Evolutionary conservation across 2,329 filamentous ascomycete genomes (phyloP).

Genomic region (Penicillium occitanis): DNA sequence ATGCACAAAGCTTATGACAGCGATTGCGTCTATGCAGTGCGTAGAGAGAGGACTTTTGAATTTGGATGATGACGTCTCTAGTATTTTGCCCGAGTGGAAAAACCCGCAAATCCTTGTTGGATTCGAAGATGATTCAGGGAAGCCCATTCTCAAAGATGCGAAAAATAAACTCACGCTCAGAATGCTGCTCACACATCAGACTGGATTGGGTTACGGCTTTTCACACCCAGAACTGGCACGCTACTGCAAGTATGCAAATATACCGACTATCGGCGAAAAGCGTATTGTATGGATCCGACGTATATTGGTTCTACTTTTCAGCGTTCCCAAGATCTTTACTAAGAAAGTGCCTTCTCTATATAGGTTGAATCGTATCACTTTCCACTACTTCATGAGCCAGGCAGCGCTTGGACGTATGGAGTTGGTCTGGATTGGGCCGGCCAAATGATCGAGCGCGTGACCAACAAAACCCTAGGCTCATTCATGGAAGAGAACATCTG

Average conservation of each 20-base stretch:
- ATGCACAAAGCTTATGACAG: constrained; percentile 8
- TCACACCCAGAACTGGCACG: not conserved
- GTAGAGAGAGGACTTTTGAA: constrained; percentile 11
- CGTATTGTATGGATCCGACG: not conserved
- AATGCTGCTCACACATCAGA: constrained; percentile 13
- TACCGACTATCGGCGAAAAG: not conserved
- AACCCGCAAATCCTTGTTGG: not conserved
- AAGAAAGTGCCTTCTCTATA: not conserved
- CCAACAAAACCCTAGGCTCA: constrained; percentile 1
- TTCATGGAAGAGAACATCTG: constrained; percentile 16
- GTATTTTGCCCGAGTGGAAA: not conserved
- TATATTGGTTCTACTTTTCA: not conserved
- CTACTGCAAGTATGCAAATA: constrained; percentile 10
- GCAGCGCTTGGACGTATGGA: constrained; percentile 13
- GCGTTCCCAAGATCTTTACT: not conserved
- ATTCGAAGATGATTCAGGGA: constrained; percentile 11
- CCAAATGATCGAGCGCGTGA: constrained; percentile 7
- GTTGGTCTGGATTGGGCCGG: constrained; percentile 15
- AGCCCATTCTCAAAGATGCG: not conserved
- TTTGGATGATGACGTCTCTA: constrained; percentile 10
- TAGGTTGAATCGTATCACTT: not conserved
- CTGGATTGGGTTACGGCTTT: constrained; percentile 10
- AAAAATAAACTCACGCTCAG: constrained; percentile 6
- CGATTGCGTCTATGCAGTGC: not conserved
- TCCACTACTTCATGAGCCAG: constrained; percentile 14